Conservation (phyloP, 768 basidiomycete species). For the Calocybe cyanea region DNA sequence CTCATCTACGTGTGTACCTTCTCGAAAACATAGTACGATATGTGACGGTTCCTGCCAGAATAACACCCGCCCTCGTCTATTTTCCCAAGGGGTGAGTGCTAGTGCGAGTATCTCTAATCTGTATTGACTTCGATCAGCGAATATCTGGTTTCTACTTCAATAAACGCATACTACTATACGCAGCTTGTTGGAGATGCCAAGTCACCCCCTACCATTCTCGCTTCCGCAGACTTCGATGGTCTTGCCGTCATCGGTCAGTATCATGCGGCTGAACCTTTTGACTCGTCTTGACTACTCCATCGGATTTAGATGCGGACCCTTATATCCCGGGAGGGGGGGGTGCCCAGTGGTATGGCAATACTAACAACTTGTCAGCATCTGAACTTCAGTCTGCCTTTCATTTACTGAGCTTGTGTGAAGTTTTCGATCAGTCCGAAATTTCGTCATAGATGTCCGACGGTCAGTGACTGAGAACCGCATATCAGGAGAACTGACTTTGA, state of each 20-base stretch:
- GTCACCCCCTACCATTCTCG: constrained; percentile 61
- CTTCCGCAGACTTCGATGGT: constrained; percentile 56
- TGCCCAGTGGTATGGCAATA: constrained; percentile 58
- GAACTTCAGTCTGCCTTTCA: not conserved
- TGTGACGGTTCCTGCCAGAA: constrained; percentile 28
- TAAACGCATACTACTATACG: constrained; percentile 69
- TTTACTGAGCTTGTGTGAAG: constrained; percentile 24
- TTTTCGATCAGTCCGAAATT: constrained; percentile 68
- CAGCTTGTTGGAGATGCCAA: constrained; percentile 73
- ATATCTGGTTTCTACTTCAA: constrained; percentile 53
- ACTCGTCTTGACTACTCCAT: not conserved
- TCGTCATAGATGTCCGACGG: constrained; percentile 63
- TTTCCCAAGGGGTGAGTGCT: constrained; percentile 63
- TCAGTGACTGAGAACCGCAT: not conserved
- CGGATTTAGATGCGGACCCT: constrained; percentile 58
- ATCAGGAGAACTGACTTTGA: not conserved
- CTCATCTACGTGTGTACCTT: constrained; percentile 52
- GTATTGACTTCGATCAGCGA: constrained; percentile 34
- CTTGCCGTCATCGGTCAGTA: constrained; percentile 70
- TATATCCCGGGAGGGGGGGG: constrained; percentile 56
- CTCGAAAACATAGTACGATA: not conserved
- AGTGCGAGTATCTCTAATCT: not conserved
- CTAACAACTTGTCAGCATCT: constrained; percentile 61
- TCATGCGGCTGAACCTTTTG: not conserved
- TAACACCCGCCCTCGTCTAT: constrained; percentile 69